phyloP scores from a whole-genome alignment of 129 eudicot genomes.

The Lactuca sativa region DNA sequence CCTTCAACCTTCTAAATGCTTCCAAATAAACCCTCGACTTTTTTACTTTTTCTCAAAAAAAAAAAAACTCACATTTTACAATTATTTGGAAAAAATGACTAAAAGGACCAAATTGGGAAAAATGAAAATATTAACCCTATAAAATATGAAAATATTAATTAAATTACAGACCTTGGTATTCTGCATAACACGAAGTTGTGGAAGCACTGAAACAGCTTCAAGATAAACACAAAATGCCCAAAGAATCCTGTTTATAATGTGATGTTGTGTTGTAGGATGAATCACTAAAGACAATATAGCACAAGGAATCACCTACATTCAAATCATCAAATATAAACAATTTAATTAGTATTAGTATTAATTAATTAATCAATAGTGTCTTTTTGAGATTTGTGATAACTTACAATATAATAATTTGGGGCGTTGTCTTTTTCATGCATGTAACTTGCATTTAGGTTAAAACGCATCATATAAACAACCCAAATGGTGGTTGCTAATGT shows the following conservation, averaged over 20 bases:
- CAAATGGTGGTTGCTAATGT: slow-evolving; percentile 55
- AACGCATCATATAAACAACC: slow-evolving; percentile 69
- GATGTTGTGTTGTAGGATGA: slow-evolving; percentile 94
- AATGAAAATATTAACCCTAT: no score
- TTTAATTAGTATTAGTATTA: background rate
- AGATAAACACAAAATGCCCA: slow-evolving; percentile 99
- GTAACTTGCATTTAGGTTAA: slow-evolving; percentile 41
- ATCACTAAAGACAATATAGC: slow-evolving; percentile 63
- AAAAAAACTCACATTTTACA: no score
- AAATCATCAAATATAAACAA: slow-evolving; percentile 3
- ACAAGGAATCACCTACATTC: slow-evolving; percentile 78
- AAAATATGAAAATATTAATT: background rate
- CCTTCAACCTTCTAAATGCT: no score
- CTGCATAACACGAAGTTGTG: slow-evolving; percentile 96
- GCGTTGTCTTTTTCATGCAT: slow-evolving; percentile 57
- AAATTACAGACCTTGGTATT: slow-evolving; percentile 62
- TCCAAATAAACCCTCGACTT: no score
- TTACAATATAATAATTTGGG: slow-evolving; percentile 39
- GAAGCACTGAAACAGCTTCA: slow-evolving; percentile 95
- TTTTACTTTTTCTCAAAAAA: no score
- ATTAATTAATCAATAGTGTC: no score
- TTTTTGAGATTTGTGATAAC: background rate
- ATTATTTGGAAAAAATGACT: no score
- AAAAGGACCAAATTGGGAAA: no score
- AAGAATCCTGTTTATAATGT: slow-evolving; percentile 66